phyloP scores from a whole-genome alignment of 352 stramenopile genomes.

The Elongisporangium undulatum region DNA sequence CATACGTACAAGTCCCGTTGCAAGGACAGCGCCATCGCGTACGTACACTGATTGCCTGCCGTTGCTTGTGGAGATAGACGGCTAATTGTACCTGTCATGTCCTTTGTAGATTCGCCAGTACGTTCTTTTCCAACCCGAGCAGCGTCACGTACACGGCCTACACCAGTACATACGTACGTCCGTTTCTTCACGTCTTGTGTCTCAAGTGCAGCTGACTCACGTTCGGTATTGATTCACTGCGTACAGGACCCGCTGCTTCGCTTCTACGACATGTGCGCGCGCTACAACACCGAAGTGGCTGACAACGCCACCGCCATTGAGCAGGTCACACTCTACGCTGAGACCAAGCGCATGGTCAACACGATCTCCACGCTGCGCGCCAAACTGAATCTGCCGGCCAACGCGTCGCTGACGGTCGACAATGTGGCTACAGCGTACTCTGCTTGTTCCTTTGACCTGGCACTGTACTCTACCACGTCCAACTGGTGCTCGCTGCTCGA shows the following conservation, averaged over 20 bases:
- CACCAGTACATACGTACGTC: constrained; percentile 35
- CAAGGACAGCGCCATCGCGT: constrained; percentile 54
- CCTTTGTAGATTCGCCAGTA: constrained; percentile 34
- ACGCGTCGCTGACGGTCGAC: constrained; percentile 17
- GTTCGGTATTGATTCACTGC: neutral
- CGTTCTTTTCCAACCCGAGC: constrained; percentile 54
- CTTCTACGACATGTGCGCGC: constrained; percentile 66
- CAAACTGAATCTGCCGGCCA: constrained; percentile 32
- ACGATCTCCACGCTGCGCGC: constrained; percentile 20
- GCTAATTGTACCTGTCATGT: neutral
- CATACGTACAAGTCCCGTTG: constrained; percentile 61
- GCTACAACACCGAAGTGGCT: constrained; percentile 52
- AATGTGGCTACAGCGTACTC: constrained; percentile 53
- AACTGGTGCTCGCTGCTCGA: constrained; percentile 65
- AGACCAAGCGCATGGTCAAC: constrained; percentile 24
- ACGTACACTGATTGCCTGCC: no score
- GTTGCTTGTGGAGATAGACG: no score
- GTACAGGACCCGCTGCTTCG: constrained; percentile 45
- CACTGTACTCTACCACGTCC: constrained; percentile 38
- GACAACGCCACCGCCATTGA: constrained; percentile 37
- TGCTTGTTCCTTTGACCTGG: constrained; percentile 68
- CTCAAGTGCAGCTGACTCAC: neutral
- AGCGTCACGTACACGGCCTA: constrained; percentile 50
- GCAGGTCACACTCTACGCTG: constrained; percentile 34
- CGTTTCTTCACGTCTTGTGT: neutral